Evolutionary conservation across 352 stramenopile genomes (phyloP).

Genomic region (Globisporangium echinulatum): DNA sequence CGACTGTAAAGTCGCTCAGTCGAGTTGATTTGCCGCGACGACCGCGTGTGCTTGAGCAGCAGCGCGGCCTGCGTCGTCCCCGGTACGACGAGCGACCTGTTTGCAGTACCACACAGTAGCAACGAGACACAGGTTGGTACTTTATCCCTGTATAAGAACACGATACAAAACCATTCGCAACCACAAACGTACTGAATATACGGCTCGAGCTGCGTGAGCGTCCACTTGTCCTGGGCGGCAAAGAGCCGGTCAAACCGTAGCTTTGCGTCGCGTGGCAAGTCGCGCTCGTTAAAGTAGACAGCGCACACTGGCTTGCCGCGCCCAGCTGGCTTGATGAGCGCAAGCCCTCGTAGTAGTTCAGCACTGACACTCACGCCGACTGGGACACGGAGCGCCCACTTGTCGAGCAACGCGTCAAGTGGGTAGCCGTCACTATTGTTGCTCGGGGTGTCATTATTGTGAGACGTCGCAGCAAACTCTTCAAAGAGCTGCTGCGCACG

Average conservation of each 20-base stretch:
- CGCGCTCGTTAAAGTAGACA: slow-evolving; percentile 61
- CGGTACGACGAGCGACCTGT: slow-evolving; percentile 52
- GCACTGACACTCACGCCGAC: slow-evolving; percentile 47
- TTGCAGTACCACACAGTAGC: not conserved
- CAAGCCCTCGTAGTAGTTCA: slow-evolving; percentile 66
- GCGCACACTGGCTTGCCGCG: slow-evolving; percentile 38
- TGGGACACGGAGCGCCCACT: slow-evolving; percentile 74
- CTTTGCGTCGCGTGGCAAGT: slow-evolving; percentile 65
- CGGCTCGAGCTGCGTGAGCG: slow-evolving; percentile 65
- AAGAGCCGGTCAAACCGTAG: slow-evolving; percentile 77
- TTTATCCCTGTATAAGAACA: not conserved
- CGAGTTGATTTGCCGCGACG: slow-evolving; percentile 68
- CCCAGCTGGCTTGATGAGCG: slow-evolving; percentile 32
- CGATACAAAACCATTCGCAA: not conserved
- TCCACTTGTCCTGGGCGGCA: slow-evolving; percentile 79
- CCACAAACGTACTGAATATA: slow-evolving; percentile 61
- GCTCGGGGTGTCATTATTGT: slow-evolving; percentile 10
- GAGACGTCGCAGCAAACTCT: slow-evolving; percentile 16
- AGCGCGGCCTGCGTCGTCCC: slow-evolving; percentile 69
- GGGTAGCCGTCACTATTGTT: slow-evolving; percentile 32
- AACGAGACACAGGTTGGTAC: too few species aligned
- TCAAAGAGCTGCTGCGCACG: slow-evolving; percentile 68
- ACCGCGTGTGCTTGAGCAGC: slow-evolving; percentile 75
- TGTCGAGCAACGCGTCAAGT: slow-evolving; percentile 69
- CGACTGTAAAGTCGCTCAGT: slow-evolving; percentile 69